A percentile compares a stretch with the other conserved stretches of the same genome.
Conservation (phyloP, 306 rosid species). For the Begonia fuchsioides region DNA sequence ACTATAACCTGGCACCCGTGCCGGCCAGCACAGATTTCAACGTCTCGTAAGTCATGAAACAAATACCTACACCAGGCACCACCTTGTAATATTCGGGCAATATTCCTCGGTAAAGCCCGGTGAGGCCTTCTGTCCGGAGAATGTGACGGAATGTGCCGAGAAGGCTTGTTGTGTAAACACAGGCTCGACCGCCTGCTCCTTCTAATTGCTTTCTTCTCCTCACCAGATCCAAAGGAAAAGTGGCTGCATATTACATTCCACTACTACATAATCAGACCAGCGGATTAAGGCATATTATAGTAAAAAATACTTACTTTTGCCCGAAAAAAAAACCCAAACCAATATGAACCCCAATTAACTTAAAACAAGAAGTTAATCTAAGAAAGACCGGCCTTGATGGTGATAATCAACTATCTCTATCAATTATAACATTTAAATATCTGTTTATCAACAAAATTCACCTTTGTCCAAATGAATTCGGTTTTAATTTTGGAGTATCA, state of each 20-base stretch:
- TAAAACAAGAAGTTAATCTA: too few species aligned
- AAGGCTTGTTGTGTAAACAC: slow-evolving; percentile 65
- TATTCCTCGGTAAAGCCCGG: slow-evolving; percentile 84
- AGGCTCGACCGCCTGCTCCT: slow-evolving; percentile 93
- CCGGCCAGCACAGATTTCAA: slow-evolving; percentile 64
- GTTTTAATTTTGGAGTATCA: too few species aligned
- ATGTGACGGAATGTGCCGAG: slow-evolving; percentile 64
- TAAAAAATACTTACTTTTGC: too few species aligned
- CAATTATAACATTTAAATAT: too few species aligned
- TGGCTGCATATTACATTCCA: slow-evolving; percentile 48
- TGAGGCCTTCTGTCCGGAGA: slow-evolving; percentile 60
- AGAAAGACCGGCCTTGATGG: too few species aligned
- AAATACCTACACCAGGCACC: slow-evolving; percentile 94
- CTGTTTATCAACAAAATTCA: too few species aligned
- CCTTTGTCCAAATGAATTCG: too few species aligned
- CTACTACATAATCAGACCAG: background rate
- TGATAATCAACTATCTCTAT: too few species aligned
- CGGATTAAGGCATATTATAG: too few species aligned
- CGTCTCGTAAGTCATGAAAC: slow-evolving; percentile 93
- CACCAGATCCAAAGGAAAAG: slow-evolving; percentile 95
- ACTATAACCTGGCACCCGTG: slow-evolving; percentile 18
- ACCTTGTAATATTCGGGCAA: slow-evolving; percentile 96
- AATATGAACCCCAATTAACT: too few species aligned
- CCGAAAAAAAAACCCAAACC: too few species aligned
- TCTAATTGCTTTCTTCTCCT: slow-evolving; percentile 94